These are phyloP conservation scores for Pseudoturritis turrita DNA, from an alignment of 345 rosid genomes.

Conservation along the genomic window DNA sequence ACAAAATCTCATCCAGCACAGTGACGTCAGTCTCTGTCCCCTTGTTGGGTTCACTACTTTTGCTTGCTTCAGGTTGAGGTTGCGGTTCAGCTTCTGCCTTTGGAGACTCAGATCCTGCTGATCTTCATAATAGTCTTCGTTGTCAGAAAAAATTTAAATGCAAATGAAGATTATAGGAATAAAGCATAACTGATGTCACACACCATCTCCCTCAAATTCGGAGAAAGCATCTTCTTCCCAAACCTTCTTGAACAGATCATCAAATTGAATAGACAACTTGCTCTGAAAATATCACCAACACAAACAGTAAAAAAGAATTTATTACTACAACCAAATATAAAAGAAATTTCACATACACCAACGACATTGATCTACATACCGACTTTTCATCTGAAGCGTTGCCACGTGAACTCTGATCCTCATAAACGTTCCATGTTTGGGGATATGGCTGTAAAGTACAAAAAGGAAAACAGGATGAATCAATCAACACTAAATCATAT, in stretches of 20 bases:
- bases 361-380: slow-evolving; percentile 46
- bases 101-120: slow-evolving; percentile 47
- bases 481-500: slow-evolving; percentile 1
- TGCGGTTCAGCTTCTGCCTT: slow-evolving; percentile 38
- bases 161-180: background rate
- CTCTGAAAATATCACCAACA: slow-evolving; percentile 45
- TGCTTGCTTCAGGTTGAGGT: slow-evolving; percentile 35
- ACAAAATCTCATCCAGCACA: slow-evolving; percentile 75
- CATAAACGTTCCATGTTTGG: slow-evolving; percentile 59
- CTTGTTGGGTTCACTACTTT: slow-evolving; percentile 25
- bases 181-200: slow-evolving; percentile 18
- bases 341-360: background rate
- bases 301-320: background rate
- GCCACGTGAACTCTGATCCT: slow-evolving; percentile 46
- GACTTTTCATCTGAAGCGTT: slow-evolving; percentile 44
- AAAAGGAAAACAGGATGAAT: slow-evolving; percentile 11
- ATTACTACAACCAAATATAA: background rate
- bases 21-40: slow-evolving; percentile 41
- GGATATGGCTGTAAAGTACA: slow-evolving; percentile 56
- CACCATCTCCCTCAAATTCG: slow-evolving; percentile 58
- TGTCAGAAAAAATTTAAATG: background rate
- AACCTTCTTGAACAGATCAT: slow-evolving; percentile 78
- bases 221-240: slow-evolving; percentile 76
- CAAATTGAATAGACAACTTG: slow-evolving; percentile 81
- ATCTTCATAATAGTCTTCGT: slow-evolving; percentile 26